Conservation (phyloP, 1,139 yeast genomes). For the Debaryomycetaceae sp. region DNA sequence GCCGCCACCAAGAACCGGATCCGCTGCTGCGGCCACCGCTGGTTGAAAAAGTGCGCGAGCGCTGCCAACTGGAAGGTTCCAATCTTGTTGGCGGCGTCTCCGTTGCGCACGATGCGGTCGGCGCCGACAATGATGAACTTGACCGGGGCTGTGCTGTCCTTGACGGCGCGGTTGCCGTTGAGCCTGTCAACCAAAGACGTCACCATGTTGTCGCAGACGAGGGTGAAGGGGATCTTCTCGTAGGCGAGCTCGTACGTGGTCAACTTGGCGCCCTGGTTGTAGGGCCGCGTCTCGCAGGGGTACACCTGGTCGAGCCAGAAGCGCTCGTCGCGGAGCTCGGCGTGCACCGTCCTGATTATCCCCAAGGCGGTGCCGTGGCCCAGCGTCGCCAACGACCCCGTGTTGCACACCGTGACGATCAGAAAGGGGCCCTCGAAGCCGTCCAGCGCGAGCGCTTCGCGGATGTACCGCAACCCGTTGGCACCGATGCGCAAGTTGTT, state of each 20-base stretch:
- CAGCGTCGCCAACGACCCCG: conserved; percentile 91
- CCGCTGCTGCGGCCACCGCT: conserved; percentile 36
- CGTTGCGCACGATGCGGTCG: conserved; percentile 88
- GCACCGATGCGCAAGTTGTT: conserved; percentile 77
- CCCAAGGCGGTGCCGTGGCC: conserved; percentile 98
- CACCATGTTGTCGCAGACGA: conserved; percentile 90
- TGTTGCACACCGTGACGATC: conserved; percentile 80
- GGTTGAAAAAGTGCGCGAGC: conserved; percentile 43
- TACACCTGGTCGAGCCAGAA: conserved; percentile 64
- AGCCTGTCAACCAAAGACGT: conserved; percentile 57
- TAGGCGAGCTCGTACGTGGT: conserved; percentile 88
- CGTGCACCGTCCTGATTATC: conserved; percentile 69
- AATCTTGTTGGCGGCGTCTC: conserved; percentile 94
- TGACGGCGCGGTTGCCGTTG: conserved; percentile 11
- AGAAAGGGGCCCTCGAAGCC: conserved; percentile 64
- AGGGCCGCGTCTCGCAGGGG: conserved; percentile 93
- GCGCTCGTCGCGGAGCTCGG: conserved; percentile 29
- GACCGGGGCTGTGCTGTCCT: conserved; percentile 46
- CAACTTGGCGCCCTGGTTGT: conserved; percentile 91
- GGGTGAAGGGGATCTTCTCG: conserved; percentile 81
- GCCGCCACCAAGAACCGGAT: conserved; percentile 91
- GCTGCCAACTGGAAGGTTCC: conserved; percentile 93
- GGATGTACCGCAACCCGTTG: conserved; percentile 72
- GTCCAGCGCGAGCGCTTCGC: conserved; percentile 40
- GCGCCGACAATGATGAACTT: conserved; percentile 95